Conservation (phyloP, 129 eudicot genomes). For the Kitagawia praeruptora region DNA sequence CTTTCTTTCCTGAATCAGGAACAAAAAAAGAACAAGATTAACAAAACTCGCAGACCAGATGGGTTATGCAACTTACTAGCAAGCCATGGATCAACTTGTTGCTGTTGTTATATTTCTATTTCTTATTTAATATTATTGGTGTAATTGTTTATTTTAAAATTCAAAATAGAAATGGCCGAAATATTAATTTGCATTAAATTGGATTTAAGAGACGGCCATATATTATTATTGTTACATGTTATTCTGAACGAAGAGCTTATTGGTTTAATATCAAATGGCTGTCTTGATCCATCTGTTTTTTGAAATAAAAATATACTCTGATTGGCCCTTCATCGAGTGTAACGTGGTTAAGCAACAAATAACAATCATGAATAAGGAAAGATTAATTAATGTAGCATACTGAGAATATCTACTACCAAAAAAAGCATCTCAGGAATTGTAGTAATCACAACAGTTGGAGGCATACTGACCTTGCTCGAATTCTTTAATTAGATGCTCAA, state of each 20-base stretch:
- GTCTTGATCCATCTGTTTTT: neutral
- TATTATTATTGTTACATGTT: neutral
- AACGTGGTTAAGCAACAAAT: neutral
- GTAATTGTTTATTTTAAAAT: neutral
- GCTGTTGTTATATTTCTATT: neutral
- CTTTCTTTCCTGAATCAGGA: constrained; percentile 55
- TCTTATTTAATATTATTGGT: neutral
- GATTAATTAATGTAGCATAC: too few species aligned
- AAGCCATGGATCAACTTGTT: neutral
- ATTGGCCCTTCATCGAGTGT: neutral
- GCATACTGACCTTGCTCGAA: constrained; percentile 73
- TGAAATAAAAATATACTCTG: neutral
- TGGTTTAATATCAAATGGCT: neutral
- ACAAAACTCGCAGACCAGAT: constrained; percentile 3
- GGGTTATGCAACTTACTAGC: constrained; percentile 9
- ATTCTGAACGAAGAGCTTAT: neutral
- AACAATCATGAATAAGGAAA: neutral
- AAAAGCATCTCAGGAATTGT: neutral
- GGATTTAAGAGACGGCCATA: neutral
- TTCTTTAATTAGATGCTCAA: constrained; percentile 73
- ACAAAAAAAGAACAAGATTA: constrained; percentile 9
- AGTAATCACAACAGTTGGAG: neutral
- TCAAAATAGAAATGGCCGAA: neutral
- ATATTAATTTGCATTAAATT: neutral
- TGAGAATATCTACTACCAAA: neutral